These are phyloP conservation scores for Amoeboradix gromovi DNA, from an alignment of 371 early-diverging fungal species.

Conservation along the genomic window DNA sequence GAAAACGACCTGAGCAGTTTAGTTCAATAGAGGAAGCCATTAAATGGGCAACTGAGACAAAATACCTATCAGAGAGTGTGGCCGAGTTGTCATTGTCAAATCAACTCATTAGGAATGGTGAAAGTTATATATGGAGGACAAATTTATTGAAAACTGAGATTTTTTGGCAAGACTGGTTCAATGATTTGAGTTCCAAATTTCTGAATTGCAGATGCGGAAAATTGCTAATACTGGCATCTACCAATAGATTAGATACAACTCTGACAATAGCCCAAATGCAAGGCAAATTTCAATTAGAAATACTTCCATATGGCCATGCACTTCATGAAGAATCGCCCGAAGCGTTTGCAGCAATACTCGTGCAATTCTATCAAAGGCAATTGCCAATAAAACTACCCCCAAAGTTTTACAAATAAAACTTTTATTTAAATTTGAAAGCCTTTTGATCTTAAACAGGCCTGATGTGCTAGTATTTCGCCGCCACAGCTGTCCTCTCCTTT, in stretches of 20 bases:
- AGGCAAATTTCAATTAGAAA: too few relatives aligned
- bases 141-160: slow-evolving; percentile 1
- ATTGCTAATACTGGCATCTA: slow-evolving; percentile 51
- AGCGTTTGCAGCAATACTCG: too few relatives aligned
- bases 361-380: too few relatives aligned
- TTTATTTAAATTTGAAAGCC: too few relatives aligned
- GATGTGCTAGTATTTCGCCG: too few relatives aligned
- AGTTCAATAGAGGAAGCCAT: slow-evolving; percentile 27
- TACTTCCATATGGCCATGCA: too few relatives aligned
- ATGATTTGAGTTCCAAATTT: slow-evolving; percentile 45
- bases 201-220: slow-evolving; percentile 32
- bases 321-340: too few relatives aligned
- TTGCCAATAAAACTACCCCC: too few relatives aligned
- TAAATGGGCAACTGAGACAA: slow-evolving; percentile 36
- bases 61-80: too few relatives aligned
- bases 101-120: slow-evolving; percentile 8
- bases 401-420: too few relatives aligned
- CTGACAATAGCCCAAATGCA: slow-evolving; percentile 88
- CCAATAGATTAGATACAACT: slow-evolving; percentile 50
- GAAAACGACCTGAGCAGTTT: slow-evolving; percentile 29
- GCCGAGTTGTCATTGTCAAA: slow-evolving; percentile 47
- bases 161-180: slow-evolving; percentile 33
- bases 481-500: too few relatives aligned
- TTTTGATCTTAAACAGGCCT: too few relatives aligned
- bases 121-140: slow-evolving; percentile 1